Conservation (phyloP, 164 flowering plant genomes). For the Warburgia ugandensis region DNA sequence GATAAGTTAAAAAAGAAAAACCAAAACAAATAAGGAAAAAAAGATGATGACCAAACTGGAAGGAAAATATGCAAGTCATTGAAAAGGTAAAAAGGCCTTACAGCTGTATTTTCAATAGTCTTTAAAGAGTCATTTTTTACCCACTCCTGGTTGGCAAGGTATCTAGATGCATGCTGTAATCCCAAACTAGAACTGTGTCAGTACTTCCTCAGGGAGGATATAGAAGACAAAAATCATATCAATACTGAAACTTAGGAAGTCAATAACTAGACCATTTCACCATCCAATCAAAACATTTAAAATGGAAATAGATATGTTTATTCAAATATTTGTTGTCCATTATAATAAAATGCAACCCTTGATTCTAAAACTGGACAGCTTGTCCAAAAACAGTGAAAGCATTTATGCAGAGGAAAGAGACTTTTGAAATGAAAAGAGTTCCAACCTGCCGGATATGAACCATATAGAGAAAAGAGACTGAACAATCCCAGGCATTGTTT, state of each 20-base stretch:
- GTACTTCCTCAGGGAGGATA: background rate
- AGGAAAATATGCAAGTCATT: background rate
- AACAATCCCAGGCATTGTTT: no score
- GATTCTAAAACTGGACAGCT: no score
- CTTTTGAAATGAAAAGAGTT: no score
- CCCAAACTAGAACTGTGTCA: constrained; percentile 10
- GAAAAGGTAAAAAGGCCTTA: constrained; percentile 24
- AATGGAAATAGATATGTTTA: background rate
- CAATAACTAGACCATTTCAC: background rate
- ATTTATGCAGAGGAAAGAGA: no score
- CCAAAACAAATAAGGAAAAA: background rate
- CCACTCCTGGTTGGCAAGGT: constrained; percentile 98
- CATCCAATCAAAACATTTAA: background rate
- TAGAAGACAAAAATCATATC: constrained; percentile 1
- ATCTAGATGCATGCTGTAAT: constrained; percentile 95
- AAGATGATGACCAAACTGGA: background rate
- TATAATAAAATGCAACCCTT: no score
- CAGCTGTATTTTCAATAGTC: constrained; percentile 98
- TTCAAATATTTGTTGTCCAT: background rate
- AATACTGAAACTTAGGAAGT: background rate
- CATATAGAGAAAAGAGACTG: no score
- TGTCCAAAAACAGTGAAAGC: no score
- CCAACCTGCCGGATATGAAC: no score
- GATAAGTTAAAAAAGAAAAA: background rate
- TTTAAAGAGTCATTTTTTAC: constrained; percentile 89